Percentiles rank a stretch among this genome's conserved stretches.
Conservation (phyloP, 805 yeast species). For the Groenewaldozyma salmanticensis region DNA sequence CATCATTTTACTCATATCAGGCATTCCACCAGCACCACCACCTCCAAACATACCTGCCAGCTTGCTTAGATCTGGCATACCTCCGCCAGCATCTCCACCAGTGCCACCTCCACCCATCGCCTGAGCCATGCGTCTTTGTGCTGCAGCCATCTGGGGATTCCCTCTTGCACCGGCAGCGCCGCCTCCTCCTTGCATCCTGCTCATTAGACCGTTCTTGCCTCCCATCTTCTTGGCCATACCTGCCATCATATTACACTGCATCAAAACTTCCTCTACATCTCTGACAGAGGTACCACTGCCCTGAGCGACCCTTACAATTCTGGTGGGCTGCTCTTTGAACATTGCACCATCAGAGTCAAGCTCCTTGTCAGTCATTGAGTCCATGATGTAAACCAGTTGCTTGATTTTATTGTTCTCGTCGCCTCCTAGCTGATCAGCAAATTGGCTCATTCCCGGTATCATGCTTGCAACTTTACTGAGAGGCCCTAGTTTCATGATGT, state of each 20-base stretch:
- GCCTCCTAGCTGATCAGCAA: constrained; percentile 82
- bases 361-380: constrained; percentile 90
- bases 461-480: constrained; percentile 85
- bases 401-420: constrained; percentile 82
- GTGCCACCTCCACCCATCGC: constrained; percentile 46
- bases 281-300: constrained; percentile 91
- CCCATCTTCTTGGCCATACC: constrained; percentile 71
- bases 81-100: constrained; percentile 42
- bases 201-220: constrained; percentile 45
- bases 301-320: constrained; percentile 83
- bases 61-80: constrained; percentile 44
- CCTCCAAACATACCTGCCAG: constrained; percentile 58
- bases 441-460: constrained; percentile 84
- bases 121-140: constrained; percentile 35
- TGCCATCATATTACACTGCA: constrained; percentile 92
- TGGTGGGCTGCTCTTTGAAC: constrained; percentile 69
- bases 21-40: constrained; percentile 50
- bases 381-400: constrained; percentile 84
- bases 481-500: constrained; percentile 95
- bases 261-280: constrained; percentile 85
- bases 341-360: constrained; percentile 81
- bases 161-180: constrained; percentile 19
- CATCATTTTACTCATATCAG: constrained; percentile 59
- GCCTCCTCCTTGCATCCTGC: constrained; percentile 28
- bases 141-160: constrained; percentile 35